Evolutionary conservation across 164 flowering plant genomes (phyloP).

Genomic region (Magnolia officinalis): DNA sequence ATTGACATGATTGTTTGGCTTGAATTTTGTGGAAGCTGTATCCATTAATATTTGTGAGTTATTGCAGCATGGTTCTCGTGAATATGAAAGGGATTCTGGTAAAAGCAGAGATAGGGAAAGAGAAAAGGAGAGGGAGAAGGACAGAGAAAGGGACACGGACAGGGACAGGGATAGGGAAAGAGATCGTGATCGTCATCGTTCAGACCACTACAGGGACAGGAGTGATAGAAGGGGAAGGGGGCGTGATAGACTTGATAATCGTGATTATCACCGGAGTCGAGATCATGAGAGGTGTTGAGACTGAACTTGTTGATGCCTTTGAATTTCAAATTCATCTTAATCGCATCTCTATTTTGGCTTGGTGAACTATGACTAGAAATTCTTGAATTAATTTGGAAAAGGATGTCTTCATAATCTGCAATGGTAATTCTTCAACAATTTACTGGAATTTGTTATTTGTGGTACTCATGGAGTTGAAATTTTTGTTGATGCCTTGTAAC

Average conservation of each 20-base stretch:
- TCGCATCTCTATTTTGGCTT: neutral
- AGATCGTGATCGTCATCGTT: conserved; percentile 38
- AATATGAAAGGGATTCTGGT: conserved; percentile 48
- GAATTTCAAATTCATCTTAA: neutral
- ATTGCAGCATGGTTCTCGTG: conserved; percentile 56
- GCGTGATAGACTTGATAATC: conserved; percentile 37
- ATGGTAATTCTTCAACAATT: neutral
- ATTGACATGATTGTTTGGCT: neutral
- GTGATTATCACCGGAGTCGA: conserved; percentile 53
- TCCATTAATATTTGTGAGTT: neutral
- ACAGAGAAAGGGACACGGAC: conserved; percentile 28
- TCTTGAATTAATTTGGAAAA: neutral
- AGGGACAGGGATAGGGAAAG: conserved; percentile 28
- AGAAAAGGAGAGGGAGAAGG: conserved; percentile 38
- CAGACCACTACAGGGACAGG: conserved; percentile 56
- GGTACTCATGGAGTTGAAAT: neutral
- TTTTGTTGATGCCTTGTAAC: neutral
- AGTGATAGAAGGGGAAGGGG: conserved; percentile 65
- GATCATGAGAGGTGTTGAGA: conserved; percentile 61
- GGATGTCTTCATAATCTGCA: no score
- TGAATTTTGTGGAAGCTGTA: neutral
- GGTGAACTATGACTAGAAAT: neutral
- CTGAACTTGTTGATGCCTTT: conserved; percentile 6
- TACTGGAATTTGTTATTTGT: neutral
- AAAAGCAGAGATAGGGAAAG: conserved; percentile 62